These are phyloP conservation scores for Pythium folliculosum DNA, from an alignment of 352 stramenopile species.

Conservation along the genomic window DNA sequence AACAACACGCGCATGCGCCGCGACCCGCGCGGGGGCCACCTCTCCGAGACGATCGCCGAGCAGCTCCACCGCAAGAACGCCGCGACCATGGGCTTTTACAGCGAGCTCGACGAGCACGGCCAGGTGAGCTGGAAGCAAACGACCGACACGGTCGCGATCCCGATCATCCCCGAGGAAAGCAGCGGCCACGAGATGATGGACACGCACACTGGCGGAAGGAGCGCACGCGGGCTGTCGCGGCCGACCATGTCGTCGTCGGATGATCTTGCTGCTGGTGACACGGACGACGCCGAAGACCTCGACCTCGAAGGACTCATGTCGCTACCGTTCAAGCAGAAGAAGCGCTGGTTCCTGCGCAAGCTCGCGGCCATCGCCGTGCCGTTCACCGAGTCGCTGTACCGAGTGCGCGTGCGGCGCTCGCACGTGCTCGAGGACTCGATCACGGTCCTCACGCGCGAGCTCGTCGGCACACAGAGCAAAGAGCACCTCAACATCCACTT, in stretches of 20 bases:
- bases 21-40: constrained; percentile 10
- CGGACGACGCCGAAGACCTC: constrained; percentile 18
- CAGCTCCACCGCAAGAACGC: constrained; percentile 51
- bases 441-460: constrained; percentile 39
- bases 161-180: constrained; percentile 14
- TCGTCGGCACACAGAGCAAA: constrained; percentile 31
- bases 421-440: constrained; percentile 75
- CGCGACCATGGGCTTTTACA: constrained; percentile 38
- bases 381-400: constrained; percentile 64
- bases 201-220: not conserved
- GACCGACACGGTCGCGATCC: constrained; percentile 27
- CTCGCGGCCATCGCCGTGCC: constrained; percentile 53
- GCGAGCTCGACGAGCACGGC: constrained; percentile 32
- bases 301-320: constrained; percentile 47
- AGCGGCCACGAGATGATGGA: constrained; percentile 1
- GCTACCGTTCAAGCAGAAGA: constrained; percentile 45
- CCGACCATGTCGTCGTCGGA: constrained; percentile 12
- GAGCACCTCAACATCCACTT: constrained; percentile 82
- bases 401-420: constrained; percentile 53
- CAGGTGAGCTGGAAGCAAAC: constrained; percentile 30
- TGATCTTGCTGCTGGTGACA: not conserved
- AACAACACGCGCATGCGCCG: constrained; percentile 31
- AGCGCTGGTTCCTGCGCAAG: constrained; percentile 68
- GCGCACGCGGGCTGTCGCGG: not conserved
- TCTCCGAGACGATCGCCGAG: constrained; percentile 36